Evolutionary conservation across 2,329 filamentous ascomycete genomes (phyloP), one percentile per base, ranked within the genome.

Genomic region (Laburnicola sp.): DNA sequence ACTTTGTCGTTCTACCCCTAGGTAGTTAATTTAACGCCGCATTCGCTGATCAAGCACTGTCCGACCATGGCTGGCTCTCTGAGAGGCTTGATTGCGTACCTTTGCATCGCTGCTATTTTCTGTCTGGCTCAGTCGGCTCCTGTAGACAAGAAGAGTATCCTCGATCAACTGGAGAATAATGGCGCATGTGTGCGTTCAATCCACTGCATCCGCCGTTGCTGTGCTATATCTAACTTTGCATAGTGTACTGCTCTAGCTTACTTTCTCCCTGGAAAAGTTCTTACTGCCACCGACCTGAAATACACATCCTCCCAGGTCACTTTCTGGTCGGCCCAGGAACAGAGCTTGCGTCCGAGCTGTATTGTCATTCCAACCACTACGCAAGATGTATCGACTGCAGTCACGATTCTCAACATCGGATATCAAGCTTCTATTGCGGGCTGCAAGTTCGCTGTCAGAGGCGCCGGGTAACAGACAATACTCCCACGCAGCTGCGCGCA

Each of bases 291-390:
- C 1, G 56, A 59, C 30, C 23, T 47, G 8, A 49, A 30, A 27
- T 64, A 64, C 37, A 26, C 46, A 21, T 34, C 47, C 11, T 64
- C 61, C 1, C 56, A 58, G 23, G 16, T 38, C 3, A 58, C 59
- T 1, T 63, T 50, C 37, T 64, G 55, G 54, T 62, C 61, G 1
- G 53, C 48, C 4, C 61, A 64, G 45, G 58, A 59, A 27, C 56
- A 59, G 39, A 57, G 49, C 32, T 23, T 64, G 11, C 30, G 47
- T 9, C 61, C 61, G 6, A 51, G 46, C 6, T 64, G 61, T 39
- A 64, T 64, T 26, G 58, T 64, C n/a, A 57, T 61, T 40, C 59
- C 61, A 8, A 58, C 51, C 3, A 56, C 37, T n/a, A 54, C 51
- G 6, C 47, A 62, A 49, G 56, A 64, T 51, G 61, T 64, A 3